Evolutionary conservation across 257 asterid species (phyloP), one percentile per base, ranked within the genome.

Genomic region (Solanum pinnatisectum): DNA sequence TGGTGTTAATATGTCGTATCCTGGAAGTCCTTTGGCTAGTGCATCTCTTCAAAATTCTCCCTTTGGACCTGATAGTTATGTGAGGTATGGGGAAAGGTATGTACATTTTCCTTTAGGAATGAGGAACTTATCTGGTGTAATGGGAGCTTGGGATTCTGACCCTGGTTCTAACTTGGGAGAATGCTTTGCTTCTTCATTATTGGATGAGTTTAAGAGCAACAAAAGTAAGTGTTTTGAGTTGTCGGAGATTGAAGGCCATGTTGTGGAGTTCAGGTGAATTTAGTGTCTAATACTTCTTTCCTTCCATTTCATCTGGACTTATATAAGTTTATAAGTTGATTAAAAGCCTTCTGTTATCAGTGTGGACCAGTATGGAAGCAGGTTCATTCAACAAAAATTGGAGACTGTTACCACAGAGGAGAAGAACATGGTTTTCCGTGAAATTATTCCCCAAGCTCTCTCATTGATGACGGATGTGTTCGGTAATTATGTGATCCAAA

Each of bases 301-400:
- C 40, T 46, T 40, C 86, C 59, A 74, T 22, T 25, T 59, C 39
- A 82, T 44, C 84, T 60, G 63, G 85, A 49, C 15, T 37, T 82
- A 39, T 71, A 36, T 49, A 16, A 35, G 87, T 67, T 18, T 27
- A 16, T 30, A 30, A 72, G 86, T 86, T 12, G 76, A 39, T 72
- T 82, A 56, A 56, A 36, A 30, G 39, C 37, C 44, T 60, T 88
- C 85, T 83, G 71, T 14, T 71, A 63, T 59, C 92, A 95, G 98
- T 89, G 95, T 91, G 92, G 98, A 95, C 68, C 98, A 94, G 90
- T 94, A 91, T 81, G 98, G 98, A 86, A 94, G 97, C 83, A 94
- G 98, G 76, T 94, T 95, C 87, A 95, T 95, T 76, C 98, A 95
- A 84, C 98, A 94, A 90, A 95, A 95, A 92, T 95, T 95, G 88